phyloP scores from a whole-genome alignment of 2,329 filamentous ascomycete species.

The Gliomastix tumulicola region DNA sequence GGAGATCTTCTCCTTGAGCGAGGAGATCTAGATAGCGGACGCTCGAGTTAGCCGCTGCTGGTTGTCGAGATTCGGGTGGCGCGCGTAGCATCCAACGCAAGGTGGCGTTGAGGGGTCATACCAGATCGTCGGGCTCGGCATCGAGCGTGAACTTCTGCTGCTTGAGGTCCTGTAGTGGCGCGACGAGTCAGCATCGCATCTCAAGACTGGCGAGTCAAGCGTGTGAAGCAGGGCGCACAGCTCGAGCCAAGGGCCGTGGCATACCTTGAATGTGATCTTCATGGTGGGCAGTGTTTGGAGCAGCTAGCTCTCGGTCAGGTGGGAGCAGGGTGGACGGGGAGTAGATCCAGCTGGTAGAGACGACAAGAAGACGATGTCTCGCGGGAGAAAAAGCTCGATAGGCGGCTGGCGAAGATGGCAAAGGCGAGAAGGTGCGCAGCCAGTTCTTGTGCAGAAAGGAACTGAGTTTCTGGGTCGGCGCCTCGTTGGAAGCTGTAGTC shows the following conservation, averaged over 20 bases:
- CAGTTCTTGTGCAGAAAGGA: too few relatives aligned
- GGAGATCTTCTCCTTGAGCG: constrained; percentile 88
- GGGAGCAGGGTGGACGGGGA: not conserved
- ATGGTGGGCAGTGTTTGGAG: constrained; percentile 42
- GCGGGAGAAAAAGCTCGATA: too few relatives aligned
- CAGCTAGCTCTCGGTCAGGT: too few relatives aligned
- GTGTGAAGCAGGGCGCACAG: not conserved
- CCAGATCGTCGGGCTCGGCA: constrained; percentile 84
- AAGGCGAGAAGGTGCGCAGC: too few relatives aligned
- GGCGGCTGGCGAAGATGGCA: too few relatives aligned
- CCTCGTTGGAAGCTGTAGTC: too few relatives aligned
- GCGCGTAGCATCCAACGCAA: constrained; percentile 7
- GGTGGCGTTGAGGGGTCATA: constrained; percentile 42
- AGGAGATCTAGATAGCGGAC: constrained; percentile 61
- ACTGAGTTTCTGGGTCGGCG: too few relatives aligned
- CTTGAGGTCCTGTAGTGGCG: constrained; percentile 74
- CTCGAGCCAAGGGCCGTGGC: constrained; percentile 14
- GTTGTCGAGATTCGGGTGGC: constrained; percentile 2
- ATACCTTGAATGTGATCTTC: constrained; percentile 63
- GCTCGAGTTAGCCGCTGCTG: constrained; percentile 7
- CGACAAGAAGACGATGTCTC: too few relatives aligned
- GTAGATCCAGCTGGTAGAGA: not conserved
- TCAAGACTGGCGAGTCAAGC: not conserved
- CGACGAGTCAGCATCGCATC: not conserved
- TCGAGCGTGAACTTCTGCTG: constrained; percentile 98